Evolutionary conservation across 1,139 yeast genomes (phyloP).

Genomic region (Geotrichum histeridarum): DNA sequence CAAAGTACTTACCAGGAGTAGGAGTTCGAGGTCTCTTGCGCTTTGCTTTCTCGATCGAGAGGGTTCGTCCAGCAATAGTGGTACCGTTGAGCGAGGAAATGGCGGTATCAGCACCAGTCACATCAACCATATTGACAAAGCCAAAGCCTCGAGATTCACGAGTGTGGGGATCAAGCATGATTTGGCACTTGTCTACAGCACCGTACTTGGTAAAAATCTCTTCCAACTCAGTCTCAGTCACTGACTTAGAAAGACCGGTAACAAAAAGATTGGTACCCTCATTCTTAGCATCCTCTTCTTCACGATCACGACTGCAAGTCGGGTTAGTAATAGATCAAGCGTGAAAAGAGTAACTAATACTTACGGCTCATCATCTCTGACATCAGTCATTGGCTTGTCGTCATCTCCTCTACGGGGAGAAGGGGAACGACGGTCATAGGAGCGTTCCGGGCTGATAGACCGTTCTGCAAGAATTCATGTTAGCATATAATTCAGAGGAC

Average conservation of each 20-base stretch:
- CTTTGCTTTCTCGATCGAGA: constrained; percentile 38
- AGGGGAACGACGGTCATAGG: constrained; percentile 28
- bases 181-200: constrained; percentile 36
- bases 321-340: neutral
- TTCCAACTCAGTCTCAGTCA: constrained; percentile 34
- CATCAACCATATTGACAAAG: constrained; percentile 37
- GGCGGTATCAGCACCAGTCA: constrained; percentile 37
- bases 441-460: constrained; percentile 24
- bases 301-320: constrained; percentile 15
- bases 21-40: constrained; percentile 41
- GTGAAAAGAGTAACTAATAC: neutral
- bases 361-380: constrained; percentile 16
- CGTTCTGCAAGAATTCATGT: constrained; percentile 12
- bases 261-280: constrained; percentile 40
- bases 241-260: constrained; percentile 36
- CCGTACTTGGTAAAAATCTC: constrained; percentile 37
- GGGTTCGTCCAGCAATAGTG: constrained; percentile 34
- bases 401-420: constrained; percentile 27
- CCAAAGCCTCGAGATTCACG: constrained; percentile 41
- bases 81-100: constrained; percentile 33
- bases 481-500: neutral
- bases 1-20: constrained; percentile 42
- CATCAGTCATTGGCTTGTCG: constrained; percentile 12
- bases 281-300: constrained; percentile 30
- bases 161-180: constrained; percentile 40